Conservation (phyloP, 2,329 filamentous ascomycete species). For the Verticillium tricorpus region DNA sequence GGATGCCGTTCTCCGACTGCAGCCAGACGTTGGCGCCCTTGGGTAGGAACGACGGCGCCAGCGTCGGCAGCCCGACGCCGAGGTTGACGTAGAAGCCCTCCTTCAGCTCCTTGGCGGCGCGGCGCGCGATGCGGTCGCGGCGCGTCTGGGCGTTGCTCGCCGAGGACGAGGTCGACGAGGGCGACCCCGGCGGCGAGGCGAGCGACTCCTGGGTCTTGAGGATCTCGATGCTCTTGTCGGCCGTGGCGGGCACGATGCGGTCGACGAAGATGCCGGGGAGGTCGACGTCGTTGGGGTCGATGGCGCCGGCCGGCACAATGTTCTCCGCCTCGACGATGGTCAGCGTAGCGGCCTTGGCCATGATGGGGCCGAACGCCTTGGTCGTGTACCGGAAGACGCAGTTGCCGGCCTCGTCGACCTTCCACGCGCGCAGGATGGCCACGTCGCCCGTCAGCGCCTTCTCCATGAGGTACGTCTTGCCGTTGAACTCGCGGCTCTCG, state of each 20-base stretch:
- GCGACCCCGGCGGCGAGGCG: not conserved
- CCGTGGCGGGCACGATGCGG: slow-evolving; percentile 70
- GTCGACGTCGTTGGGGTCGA: slow-evolving; percentile 70
- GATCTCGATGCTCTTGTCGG: slow-evolving; percentile 68
- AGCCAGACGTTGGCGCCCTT: slow-evolving; percentile 70
- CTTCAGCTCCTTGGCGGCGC: slow-evolving; percentile 77
- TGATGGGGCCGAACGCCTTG: slow-evolving; percentile 68
- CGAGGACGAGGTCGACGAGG: slow-evolving; percentile 18
- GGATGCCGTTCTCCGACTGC: slow-evolving; percentile 80
- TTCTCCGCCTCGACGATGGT: slow-evolving; percentile 84
- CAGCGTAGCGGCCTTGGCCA: slow-evolving; percentile 75
- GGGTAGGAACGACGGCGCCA: slow-evolving; percentile 74
- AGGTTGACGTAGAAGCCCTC: slow-evolving; percentile 78
- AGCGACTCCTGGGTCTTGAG: slow-evolving; percentile 47
- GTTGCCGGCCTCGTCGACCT: slow-evolving; percentile 72
- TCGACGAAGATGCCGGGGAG: slow-evolving; percentile 81
- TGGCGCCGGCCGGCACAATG: slow-evolving; percentile 70
- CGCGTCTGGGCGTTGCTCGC: slow-evolving; percentile 45
- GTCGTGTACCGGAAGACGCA: slow-evolving; percentile 77
- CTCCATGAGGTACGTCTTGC: slow-evolving; percentile 72
- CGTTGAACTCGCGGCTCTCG: slow-evolving; percentile 69
- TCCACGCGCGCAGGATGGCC: slow-evolving; percentile 72
- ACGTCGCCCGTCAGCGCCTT: slow-evolving; percentile 71
- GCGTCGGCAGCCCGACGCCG: slow-evolving; percentile 78
- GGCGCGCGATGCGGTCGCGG: slow-evolving; percentile 67